Base-by-base conservation (phyloP, 2,329 filamentous ascomycete species). In the Chrysoporthe deuterocubensis region DNA sequence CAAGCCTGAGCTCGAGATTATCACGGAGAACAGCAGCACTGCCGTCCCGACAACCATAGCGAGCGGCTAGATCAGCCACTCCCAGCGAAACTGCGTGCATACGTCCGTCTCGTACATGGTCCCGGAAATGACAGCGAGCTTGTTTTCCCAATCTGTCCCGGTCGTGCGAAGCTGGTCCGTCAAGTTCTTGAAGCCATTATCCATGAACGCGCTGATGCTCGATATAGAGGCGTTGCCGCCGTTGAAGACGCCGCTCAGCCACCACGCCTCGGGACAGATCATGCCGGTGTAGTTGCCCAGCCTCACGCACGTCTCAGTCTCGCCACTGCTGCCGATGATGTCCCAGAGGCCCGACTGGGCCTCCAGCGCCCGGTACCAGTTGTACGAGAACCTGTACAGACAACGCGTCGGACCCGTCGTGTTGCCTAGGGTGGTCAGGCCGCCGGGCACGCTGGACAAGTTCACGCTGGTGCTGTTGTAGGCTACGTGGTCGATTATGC, bases 11-110 rank as follows among this genome's bases (percentile, higher is more conserved):
- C 34, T 57, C 16, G 60, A 62, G 5, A 32, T 16, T 7, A 52
- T n/a, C 26, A 62, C 14, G 8, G 44, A 9, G 8, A 18, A 6
- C 16, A 62, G 44, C 14, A 62, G 44, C 32, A 62, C 34, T n/a
- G 2, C 13, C 2, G 60, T 62, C 11, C 32, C 59, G 21, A 62
- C 18, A 14, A 50, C 26, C 26, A 62, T n/a, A 13, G n/a, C 18
- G 44, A 62, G 16, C 34, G 43, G 59, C 16, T 48, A 62, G 26
- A 62, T 18, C 44, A 62, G 18, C 59, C 59, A 62, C 44, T 50
- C 26, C 43, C 43, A 48, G 7, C 43, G 43, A 14, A 50, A 40
- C 5, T 3, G 26, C 3, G 11, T 37, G 37, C 59, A 62, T 5
- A 62, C 59, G 14, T 37, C 44, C 18, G 44, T 62, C 26, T 37